Base-by-base conservation (phyloP, 2,329 filamentous ascomycete genomes). In the Colletotrichum brevisporum region DNA sequence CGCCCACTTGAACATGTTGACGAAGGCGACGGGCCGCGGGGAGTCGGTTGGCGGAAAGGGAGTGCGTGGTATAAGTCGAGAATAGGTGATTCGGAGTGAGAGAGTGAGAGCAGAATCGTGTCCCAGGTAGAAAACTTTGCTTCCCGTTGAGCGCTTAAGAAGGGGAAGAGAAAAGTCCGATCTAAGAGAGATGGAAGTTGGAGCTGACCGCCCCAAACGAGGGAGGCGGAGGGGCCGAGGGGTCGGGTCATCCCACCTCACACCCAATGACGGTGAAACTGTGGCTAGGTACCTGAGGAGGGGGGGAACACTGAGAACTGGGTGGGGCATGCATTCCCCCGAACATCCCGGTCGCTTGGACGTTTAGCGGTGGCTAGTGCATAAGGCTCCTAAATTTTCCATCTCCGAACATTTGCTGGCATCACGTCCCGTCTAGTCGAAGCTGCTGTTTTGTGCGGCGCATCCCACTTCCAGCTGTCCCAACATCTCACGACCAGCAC, bases 1-100 rank as follows among this genome's bases (percentile, higher is more conserved):
- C 76, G 94, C 91, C 94, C 94, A 98, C 86, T 94, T 96, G 86
- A 97, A 95, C 91, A 94, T 96, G 81, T 78, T 88, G 80, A 24
- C 43, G 24, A n/a, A 15, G 62, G 45, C 39, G 24, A n/a, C 26
- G 62, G 45, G 39, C 41, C 18, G 6, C 50, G 43, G 50, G 57
- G 26, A 45, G 21, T n/a, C 41, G 51, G 63, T 8, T n/a, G 21
- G 15, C 26, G 43, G 8, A 53, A 47, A n/a, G 45, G 15, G 26
- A 26, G 48, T 24, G 21, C 16, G 15, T 47, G 57, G 31, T 16
- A 13, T 36, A 39, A 26, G 48, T 63, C 26, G 45, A 24, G 15
- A 15, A 18, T 27, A 47, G 27, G 39, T 31, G 51, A 21, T 36
- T 39, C 15, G 51, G n/a, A 55, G 52, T 56, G 62, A 45, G 18